These are phyloP conservation scores for Ramichloridium luteum DNA, from an alignment of 2,329 filamentous ascomycete genomes.

Conservation along the genomic window DNA sequence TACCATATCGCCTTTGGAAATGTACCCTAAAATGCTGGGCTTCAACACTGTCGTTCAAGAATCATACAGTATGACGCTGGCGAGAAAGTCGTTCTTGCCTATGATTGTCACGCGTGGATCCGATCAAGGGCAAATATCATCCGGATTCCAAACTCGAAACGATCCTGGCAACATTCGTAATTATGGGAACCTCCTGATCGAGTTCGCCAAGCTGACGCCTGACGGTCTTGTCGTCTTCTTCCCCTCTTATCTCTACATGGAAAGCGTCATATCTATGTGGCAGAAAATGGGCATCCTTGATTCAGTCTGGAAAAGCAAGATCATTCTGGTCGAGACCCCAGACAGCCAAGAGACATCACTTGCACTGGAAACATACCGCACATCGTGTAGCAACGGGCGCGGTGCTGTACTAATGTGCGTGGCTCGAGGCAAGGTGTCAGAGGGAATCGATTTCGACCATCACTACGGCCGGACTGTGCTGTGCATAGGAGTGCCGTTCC, in stretches of 20 bases:
- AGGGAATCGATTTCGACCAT: constrained; percentile 98
- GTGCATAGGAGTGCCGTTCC: constrained; percentile 94
- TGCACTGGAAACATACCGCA: constrained; percentile 90
- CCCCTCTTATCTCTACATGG: constrained; percentile 97
- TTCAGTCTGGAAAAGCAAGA: constrained; percentile 97
- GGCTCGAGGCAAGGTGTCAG: constrained; percentile 90
- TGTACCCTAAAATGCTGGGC: constrained; percentile 98
- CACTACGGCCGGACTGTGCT: constrained; percentile 93
- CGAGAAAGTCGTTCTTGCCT: constrained; percentile 84
- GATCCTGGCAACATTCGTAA: constrained; percentile 95
- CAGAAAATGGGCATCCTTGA: constrained; percentile 97
- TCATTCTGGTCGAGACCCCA: constrained; percentile 94
- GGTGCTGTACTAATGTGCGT: constrained; percentile 90
- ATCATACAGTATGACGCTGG: constrained; percentile 94
- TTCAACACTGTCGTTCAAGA: constrained; percentile 90
- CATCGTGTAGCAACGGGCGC: constrained; percentile 91
- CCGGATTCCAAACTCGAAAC: constrained; percentile 87
- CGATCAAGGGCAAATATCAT: constrained; percentile 86
- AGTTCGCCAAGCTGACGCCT: constrained; percentile 91
- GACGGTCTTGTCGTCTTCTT: constrained; percentile 99
- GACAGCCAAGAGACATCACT: constrained; percentile 95
- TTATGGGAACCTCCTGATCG: constrained; percentile 83
- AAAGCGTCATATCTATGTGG: constrained; percentile 98
- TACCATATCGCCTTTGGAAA: constrained; percentile 91
- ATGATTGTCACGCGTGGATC: constrained; percentile 95